Base-by-base conservation (phyloP, 1,284 basidiomycete species). In the Heterobasidion annosum region DNA sequence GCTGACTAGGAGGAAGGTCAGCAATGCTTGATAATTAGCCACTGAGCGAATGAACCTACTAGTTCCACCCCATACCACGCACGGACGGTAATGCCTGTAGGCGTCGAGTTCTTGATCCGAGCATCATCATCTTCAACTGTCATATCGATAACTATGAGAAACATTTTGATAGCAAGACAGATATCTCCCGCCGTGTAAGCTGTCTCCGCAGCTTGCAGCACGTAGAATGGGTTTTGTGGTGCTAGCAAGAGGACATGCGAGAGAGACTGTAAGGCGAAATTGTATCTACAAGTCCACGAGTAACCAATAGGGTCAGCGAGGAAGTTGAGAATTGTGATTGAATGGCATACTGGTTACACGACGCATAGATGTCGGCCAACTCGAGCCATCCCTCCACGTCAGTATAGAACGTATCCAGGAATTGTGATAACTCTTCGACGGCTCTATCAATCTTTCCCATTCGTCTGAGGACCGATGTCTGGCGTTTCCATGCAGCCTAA, bases 321-420 rank as follows among this genome's bases (percentile, higher is more conserved):
- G 25, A 25, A 25, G 25, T 25, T 25, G 25, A 25, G 25, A 18
- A 51, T 32, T 34, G 19, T 33, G 3, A 6, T 33, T 35, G 25
- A 45, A 46, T 50, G 6, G 71, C 85, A 58, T 63, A 97, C 86
- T 91, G 82, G 56, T 84, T 82, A 61, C 86, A 83, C 13, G 82
- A 79, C 1, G 85, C 77, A 65, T 99, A 97, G 7, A 94, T 79
- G 61, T 93, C 89, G 0, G 93, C 89, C n/a, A 99, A 81, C 64
- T 97, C 86, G 10, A 93, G 76, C 97, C 96, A 99, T 4, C 82
- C 94, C 61, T 95, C 89, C 0, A 91, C 76, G 64, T 99, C 96
- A 33, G 85, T 83, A 68, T 98, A 98, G 69, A 96, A 94, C 0
- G 86, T 93, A 65, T 98, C 96, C 40, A 98, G 80, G 65, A 93